Base-by-base conservation (phyloP, 1,284 basidiomycete genomes). In the Microbotryum silenes-acaulis region DNA sequence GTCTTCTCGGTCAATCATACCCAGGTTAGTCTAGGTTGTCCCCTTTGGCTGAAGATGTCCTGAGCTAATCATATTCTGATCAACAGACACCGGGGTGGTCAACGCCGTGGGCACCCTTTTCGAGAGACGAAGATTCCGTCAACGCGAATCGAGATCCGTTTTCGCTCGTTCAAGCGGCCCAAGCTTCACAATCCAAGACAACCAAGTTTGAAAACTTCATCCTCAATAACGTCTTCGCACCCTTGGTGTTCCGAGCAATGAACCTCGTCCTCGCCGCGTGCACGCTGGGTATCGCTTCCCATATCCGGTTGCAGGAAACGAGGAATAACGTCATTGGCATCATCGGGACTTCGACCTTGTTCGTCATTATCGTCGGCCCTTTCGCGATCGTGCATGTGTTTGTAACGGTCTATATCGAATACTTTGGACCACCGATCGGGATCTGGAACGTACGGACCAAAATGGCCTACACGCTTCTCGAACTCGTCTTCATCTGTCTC, bases 371-470 rank as follows among this genome's bases (percentile, higher is more conserved):
- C 57, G 91, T 91, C 73, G 85, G 88, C 6, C 88, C 89, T 9
- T 76, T 89, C 59, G 91, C 88, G 5, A 79, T 94, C 44, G 79
- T 89, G 2, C 91, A 94, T 78, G 89, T 93, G 65, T 84, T 91
- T 79, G 77, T 82, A 51, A 86, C 88, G 46, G 84, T 91, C 46
- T 74, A 74, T 62, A 79, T 89, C 58, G 91, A 94, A 77, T 94
- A 94, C 76, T 91, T 91, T 73, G 88, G 91, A 50, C 83, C 87
- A 44, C 91, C 91, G 4, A 80, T 94, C 49, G 91, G 91, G 16
- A 79, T 94, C 33, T 94, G 91, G 91, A 81, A 81, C 58, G 89
- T 89, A 25, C 88, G 88, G 42, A 82, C 78, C 59, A 91, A 91
- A 65, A 69, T 70, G 66, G 56, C 62, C 51, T 62, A 71, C 50